Conservation (phyloP, 2,329 filamentous ascomycete species). For the Calonectria fujianensis region DNA sequence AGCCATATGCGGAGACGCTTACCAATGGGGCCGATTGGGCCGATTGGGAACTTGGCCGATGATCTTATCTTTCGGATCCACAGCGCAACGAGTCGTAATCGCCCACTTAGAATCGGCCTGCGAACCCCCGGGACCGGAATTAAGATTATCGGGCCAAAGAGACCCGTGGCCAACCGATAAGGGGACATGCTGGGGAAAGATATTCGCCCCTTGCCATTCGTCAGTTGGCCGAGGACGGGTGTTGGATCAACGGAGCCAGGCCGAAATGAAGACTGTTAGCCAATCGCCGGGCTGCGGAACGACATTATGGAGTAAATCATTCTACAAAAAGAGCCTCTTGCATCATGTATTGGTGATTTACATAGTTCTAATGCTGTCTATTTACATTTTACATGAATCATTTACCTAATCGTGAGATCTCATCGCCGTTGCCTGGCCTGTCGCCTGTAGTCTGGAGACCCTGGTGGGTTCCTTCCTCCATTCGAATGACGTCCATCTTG, state of each 20-base stretch:
- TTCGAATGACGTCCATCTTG: not conserved
- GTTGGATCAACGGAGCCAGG: not conserved
- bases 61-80: slow-evolving; percentile 17
- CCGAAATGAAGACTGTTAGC: not conserved
- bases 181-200: not conserved
- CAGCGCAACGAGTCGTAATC: not conserved
- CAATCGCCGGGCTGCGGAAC: not conserved
- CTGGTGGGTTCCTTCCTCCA: not conserved
- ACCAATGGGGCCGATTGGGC: not conserved
- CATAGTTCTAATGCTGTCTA: not conserved
- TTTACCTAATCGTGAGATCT: slow-evolving; percentile 19
- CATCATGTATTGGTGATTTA: not conserved
- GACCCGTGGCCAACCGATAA: slow-evolving; percentile 20
- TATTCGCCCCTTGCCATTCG: not conserved
- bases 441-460: not conserved
- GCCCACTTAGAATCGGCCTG: not conserved
- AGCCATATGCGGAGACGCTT: not conserved
- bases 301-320: not conserved
- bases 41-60: slow-evolving; percentile 11
- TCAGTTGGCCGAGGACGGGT: slow-evolving; percentile 4
- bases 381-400: not conserved
- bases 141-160: slow-evolving; percentile 16
- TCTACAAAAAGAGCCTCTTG: not conserved
- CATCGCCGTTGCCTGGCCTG: not conserved
- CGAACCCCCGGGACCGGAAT: not conserved